These are phyloP conservation scores for Carex arenaria DNA, from an alignment of 202 grass and related monocot genomes.

Conservation along the genomic window DNA sequence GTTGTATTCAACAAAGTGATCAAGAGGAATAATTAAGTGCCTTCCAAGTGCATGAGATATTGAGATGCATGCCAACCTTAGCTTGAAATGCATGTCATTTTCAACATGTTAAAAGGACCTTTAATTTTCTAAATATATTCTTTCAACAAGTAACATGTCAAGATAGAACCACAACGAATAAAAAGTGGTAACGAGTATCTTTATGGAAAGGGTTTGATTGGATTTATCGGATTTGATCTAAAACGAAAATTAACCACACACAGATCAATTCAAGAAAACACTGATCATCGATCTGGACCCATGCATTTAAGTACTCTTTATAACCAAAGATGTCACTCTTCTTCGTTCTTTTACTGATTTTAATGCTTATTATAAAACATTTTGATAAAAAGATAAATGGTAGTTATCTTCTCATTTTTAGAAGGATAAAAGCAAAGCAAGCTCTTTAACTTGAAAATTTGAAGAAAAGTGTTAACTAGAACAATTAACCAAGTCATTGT, in stretches of 20 bases:
- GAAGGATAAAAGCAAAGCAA: no score
- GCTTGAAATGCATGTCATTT: conserved; percentile 17
- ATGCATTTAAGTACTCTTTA: no score
- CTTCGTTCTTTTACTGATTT: no score
- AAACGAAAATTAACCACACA: neutral
- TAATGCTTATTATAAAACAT: no score
- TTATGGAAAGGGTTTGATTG: conserved; percentile 14
- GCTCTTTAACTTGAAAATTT: no score
- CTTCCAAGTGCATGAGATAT: conserved; percentile 13
- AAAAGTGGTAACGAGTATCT: conserved; percentile 8
- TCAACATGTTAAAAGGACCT: conserved; percentile 9
- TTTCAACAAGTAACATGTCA: conserved; percentile 5
- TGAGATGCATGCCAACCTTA: conserved; percentile 10
- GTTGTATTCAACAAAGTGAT: conserved; percentile 7
- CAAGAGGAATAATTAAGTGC: neutral
- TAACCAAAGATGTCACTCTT: no score
- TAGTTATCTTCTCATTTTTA: no score
- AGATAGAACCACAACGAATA: neutral
- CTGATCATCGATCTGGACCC: no score
- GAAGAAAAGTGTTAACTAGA: no score
- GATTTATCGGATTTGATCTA: conserved; percentile 1
- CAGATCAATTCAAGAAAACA: no score
- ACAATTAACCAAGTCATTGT: no score
- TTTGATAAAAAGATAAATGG: no score
- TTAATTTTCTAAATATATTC: neutral